These are phyloP conservation scores for Aspergillus aculeatus DNA, from an alignment of 2,329 filamentous ascomycete species.

Conservation along the genomic window DNA sequence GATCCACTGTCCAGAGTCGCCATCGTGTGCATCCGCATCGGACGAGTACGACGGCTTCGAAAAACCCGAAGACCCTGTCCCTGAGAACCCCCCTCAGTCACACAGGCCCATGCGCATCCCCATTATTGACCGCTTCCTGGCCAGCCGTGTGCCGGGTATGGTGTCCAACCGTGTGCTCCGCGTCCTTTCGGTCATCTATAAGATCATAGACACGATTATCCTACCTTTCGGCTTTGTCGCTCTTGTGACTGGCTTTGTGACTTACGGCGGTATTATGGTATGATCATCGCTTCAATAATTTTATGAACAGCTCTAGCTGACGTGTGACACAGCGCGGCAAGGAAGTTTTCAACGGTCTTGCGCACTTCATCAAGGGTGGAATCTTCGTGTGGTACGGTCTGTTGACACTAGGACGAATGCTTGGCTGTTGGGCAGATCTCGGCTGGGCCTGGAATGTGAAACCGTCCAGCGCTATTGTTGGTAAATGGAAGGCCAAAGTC, in stretches of 20 bases:
- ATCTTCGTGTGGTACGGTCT: slow-evolving; percentile 94
- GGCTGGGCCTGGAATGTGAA: slow-evolving; percentile 96
- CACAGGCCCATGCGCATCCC: slow-evolving; percentile 47
- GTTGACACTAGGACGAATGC: slow-evolving; percentile 82
- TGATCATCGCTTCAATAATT: slow-evolving; percentile 40
- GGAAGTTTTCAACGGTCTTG: slow-evolving; percentile 77
- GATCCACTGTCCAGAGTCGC: slow-evolving; percentile 65
- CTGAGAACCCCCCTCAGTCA: slow-evolving; percentile 38
- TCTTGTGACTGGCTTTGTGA: slow-evolving; percentile 69
- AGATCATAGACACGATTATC: slow-evolving; percentile 71
- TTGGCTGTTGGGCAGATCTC: slow-evolving; percentile 83
- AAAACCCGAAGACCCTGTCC: slow-evolving; percentile 45
- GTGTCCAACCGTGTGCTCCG: slow-evolving; percentile 59
- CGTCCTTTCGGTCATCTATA: slow-evolving; percentile 60
- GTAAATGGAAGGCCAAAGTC: slow-evolving; percentile 60
- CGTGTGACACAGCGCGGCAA: slow-evolving; percentile 57
- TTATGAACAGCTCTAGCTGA: slow-evolving; percentile 6
- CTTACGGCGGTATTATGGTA: slow-evolving; percentile 82
- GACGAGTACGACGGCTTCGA: slow-evolving; percentile 53
- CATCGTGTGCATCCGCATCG: slow-evolving; percentile 50
- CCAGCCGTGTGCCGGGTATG: slow-evolving; percentile 55
- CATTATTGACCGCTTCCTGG: slow-evolving; percentile 52
- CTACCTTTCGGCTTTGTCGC: slow-evolving; percentile 74
- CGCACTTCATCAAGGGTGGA: slow-evolving; percentile 91
- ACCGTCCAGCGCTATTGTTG: slow-evolving; percentile 57